Conservation (phyloP, 345 rosid species). For the Firmiana major region DNA sequence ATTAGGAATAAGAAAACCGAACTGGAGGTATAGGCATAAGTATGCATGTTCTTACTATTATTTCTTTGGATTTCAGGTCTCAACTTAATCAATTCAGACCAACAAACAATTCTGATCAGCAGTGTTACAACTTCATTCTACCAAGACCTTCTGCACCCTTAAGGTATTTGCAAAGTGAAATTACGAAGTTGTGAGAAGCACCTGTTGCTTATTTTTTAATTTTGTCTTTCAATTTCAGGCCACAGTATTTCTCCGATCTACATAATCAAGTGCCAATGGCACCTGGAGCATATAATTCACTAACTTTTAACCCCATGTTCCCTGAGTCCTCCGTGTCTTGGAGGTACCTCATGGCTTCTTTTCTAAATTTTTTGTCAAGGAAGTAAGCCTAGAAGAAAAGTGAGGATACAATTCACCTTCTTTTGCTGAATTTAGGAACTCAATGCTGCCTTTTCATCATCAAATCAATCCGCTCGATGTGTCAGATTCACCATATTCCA, state of each 20-base stretch:
- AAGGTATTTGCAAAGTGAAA: conserved; percentile 5
- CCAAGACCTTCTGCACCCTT: neutral
- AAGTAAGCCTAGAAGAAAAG: neutral
- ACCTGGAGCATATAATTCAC: neutral
- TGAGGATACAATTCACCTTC: neutral
- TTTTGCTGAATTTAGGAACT: neutral
- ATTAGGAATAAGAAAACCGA: neutral
- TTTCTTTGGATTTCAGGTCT: conserved; percentile 10
- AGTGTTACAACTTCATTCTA: neutral
- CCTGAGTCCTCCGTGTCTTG: neutral
- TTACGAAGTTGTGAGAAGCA: neutral
- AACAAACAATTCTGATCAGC: neutral
- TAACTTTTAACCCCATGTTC: neutral
- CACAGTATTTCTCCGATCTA: neutral
- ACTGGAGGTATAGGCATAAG: neutral
- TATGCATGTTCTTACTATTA: neutral
- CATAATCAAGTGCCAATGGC: neutral
- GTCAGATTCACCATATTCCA: too few species aligned
- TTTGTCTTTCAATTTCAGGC: neutral
- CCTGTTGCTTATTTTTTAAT: neutral
- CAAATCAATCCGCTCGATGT: neutral
- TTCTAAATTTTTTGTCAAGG: neutral
- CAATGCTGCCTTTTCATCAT: neutral
- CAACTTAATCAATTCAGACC: neutral
- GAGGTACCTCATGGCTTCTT: neutral